Conservation (phyloP, 768 basidiomycete species). For the Grammothele lineata region DNA sequence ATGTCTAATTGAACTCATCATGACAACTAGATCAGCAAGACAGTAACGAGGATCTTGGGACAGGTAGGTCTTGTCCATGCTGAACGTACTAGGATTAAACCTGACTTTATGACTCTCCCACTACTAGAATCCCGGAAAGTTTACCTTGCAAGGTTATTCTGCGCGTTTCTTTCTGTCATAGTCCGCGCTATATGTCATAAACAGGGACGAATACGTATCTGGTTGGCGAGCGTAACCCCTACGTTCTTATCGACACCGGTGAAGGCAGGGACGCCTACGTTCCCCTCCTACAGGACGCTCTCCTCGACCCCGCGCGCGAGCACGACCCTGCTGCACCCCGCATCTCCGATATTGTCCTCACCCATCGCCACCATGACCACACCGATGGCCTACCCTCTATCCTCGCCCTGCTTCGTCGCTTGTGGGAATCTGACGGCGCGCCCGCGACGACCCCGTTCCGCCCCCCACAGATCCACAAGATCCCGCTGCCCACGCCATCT, state of each 20-base stretch:
- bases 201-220: conserved; percentile 90
- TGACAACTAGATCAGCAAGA: conserved; percentile 54
- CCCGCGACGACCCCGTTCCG: conserved; percentile 38
- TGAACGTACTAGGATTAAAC: neutral
- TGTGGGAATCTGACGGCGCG: conserved; percentile 55
- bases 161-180: no score
- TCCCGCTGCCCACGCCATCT: conserved; percentile 39
- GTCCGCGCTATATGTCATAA: neutral
- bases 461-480: conserved; percentile 76
- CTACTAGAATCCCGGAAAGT: conserved; percentile 78
- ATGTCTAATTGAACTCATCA: no score
- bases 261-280: conserved; percentile 70
- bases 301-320: conserved; percentile 37
- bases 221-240: conserved; percentile 64
- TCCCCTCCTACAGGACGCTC: conserved; percentile 56
- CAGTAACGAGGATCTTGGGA: conserved; percentile 66
- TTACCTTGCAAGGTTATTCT: conserved; percentile 80
- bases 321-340: conserved; percentile 42
- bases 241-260: conserved; percentile 79
- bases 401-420: conserved; percentile 53
- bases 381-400: conserved; percentile 71
- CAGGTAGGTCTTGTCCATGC: conserved; percentile 50
- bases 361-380: conserved; percentile 91
- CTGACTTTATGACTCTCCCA: neutral
- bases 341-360: conserved; percentile 86